Evolutionary conservation across 768 basidiomycete species (phyloP).

Genomic region (Nevesoporus exiguus): DNA sequence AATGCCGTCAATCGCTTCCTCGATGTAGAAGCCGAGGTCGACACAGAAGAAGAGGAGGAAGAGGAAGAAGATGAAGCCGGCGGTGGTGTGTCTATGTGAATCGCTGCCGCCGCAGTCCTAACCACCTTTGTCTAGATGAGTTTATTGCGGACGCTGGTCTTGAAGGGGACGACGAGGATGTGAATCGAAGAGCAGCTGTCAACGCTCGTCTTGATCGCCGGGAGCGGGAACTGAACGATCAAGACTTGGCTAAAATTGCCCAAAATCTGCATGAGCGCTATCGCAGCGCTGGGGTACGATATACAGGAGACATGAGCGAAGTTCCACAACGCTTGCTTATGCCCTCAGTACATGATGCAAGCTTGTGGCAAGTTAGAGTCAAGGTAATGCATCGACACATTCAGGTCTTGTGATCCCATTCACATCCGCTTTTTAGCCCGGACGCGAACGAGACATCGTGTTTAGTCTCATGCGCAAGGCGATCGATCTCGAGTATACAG

Average conservation of each 20-base stretch:
- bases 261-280: conserved; percentile 78
- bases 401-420: neutral
- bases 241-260: conserved; percentile 82
- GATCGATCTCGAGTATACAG: conserved; percentile 76
- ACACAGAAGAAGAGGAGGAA: conserved; percentile 94
- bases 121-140: conserved; percentile 43
- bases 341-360: conserved; percentile 95
- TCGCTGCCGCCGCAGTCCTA: conserved; percentile 2
- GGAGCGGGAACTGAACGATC: conserved; percentile 69
- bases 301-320: conserved; percentile 89
- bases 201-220: conserved; percentile 71
- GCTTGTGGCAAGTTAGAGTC: conserved; percentile 92
- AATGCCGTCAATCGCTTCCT: conserved; percentile 75
- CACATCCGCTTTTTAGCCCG: conserved; percentile 51
- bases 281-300: conserved; percentile 62
- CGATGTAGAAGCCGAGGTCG: conserved; percentile 94
- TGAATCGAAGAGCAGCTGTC: conserved; percentile 46
- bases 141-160: conserved; percentile 62
- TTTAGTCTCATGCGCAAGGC: conserved; percentile 95
- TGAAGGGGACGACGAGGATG: conserved; percentile 65
- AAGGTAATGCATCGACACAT: conserved; percentile 51
- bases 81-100: conserved; percentile 36
- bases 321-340: conserved; percentile 91
- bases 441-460: conserved; percentile 89
- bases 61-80: conserved; percentile 81